Conservation (phyloP, 768 basidiomycete genomes). For the Tylopilus intermedius region DNA sequence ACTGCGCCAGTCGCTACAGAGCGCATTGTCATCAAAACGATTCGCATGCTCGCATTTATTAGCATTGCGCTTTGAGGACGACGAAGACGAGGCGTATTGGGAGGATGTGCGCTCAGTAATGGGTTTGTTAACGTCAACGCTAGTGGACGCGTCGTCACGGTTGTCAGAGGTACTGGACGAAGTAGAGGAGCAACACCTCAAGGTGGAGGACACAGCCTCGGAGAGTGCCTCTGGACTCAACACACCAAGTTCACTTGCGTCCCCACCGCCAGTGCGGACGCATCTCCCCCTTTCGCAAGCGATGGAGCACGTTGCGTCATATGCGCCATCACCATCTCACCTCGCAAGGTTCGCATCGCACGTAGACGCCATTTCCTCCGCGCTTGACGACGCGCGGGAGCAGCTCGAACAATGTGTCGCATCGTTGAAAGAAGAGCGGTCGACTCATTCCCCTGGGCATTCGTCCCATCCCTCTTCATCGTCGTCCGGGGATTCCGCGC, state of each 20-base stretch:
- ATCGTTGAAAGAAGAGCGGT: constrained; percentile 42
- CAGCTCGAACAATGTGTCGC: constrained; percentile 60
- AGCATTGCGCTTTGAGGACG: constrained; percentile 70
- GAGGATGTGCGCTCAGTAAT: constrained; percentile 78
- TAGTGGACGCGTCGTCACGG: constrained; percentile 59
- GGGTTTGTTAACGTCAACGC: constrained; percentile 59
- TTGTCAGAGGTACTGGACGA: constrained; percentile 62
- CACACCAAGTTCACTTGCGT: constrained; percentile 16
- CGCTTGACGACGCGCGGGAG: constrained; percentile 67
- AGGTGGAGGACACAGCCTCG: constrained; percentile 42
- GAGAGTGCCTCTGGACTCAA: constrained; percentile 11
- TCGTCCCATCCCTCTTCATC: constrained; percentile 21
- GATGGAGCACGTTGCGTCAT: constrained; percentile 36
- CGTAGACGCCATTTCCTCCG: constrained; percentile 62
- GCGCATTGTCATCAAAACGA: constrained; percentile 66
- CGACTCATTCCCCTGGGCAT: constrained; percentile 13
- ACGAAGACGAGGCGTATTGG: constrained; percentile 77
- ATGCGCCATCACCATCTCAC: constrained; percentile 71
- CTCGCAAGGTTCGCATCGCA: constrained; percentile 68
- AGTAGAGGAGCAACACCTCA: constrained; percentile 47
- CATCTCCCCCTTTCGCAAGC: constrained; percentile 11
- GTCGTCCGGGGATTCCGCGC: constrained; percentile 7
- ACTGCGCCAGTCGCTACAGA: constrained; percentile 55
- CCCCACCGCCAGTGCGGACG: constrained; percentile 14
- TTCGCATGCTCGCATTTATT: constrained; percentile 78